Base-by-base conservation (phyloP, 2,329 filamentous ascomycete genomes). In the Anthostomella pinea region DNA sequence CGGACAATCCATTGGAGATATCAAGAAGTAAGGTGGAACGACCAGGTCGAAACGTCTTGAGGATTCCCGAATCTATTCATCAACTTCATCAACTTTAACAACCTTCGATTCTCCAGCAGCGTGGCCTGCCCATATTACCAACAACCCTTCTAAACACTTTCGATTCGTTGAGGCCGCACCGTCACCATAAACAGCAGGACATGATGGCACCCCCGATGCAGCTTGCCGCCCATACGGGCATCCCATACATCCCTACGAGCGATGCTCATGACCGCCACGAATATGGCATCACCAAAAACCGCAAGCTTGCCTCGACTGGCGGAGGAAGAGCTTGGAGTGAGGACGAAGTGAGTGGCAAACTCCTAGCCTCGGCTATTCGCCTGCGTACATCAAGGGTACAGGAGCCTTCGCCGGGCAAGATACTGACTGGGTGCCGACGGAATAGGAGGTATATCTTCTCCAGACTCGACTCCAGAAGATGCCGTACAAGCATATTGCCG, bases 401-500 rank as follows among this genome's bases (percentile, higher is more conserved):
- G n/a, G n/a, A n/a, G n/a, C n/a, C n/a, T n/a, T n/a, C n/a, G n/a
- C n/a, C n/a, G n/a, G n/a, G n/a, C n/a, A n/a, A n/a, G n/a, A n/a
- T n/a, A 39, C 36, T 53, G 34, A 48, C 33, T 35, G 31, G 25
- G 15, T 13, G 35, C 41, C 23, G 28, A 15, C 28, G 17, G 28
- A 38, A 45, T 46, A 91, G 86, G 87, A 93, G 67, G 76, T 81
- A 39, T 93, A 91, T 62, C 81, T 93, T 36, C 75, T 93, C 43
- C 85, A 89, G 64, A 90, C 85, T 43, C 84, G 87, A 40, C 77
- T 87, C 55, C 85, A 90, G 56, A 91, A 91, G 67, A 88, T 91
- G 81, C 87, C 87, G 1, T 93, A 93, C 67, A 93, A 91, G 72
- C 85, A 91, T 60, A 93, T 93, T 58, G 87, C 87, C 40, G 79